phyloP scores from a whole-genome alignment of 2,329 filamentous ascomycete genomes.

The Colletotrichum sidae region DNA sequence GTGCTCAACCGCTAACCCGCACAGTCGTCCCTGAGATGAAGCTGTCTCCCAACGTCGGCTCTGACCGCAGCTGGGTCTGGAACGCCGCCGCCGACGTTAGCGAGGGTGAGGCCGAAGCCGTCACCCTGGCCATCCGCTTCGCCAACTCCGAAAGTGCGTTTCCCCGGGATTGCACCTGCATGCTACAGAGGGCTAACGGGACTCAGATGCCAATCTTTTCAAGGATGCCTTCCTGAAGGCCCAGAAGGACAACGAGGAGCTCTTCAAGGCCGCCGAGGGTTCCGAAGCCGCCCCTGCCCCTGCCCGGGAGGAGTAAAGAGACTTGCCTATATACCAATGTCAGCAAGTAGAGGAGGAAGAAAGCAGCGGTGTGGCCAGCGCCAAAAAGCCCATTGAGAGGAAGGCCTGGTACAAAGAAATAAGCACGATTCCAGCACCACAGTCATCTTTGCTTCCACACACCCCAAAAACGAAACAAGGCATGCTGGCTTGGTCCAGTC shows the following conservation, averaged over 20 bases:
- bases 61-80: slow-evolving; percentile 99
- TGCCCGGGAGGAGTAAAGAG: slow-evolving; percentile 31
- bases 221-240: slow-evolving; percentile 98
- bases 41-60: slow-evolving; percentile 96
- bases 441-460: slow-evolving; percentile 29
- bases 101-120: slow-evolving; percentile 96
- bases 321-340: neutral
- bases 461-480: slow-evolving; percentile 17
- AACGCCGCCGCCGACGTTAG: slow-evolving; percentile 97
- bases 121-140: slow-evolving; percentile 96
- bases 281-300: slow-evolving; percentile 41
- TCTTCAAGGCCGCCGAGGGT: slow-evolving; percentile 71
- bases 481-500: slow-evolving; percentile 24
- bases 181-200: slow-evolving; percentile 42
- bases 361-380: slow-evolving; percentile 2
- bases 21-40: slow-evolving; percentile 98
- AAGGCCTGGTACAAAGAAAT: slow-evolving; percentile 16
- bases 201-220: slow-evolving; percentile 90
- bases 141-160: slow-evolving; percentile 94
- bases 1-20: slow-evolving; percentile 39
- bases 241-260: slow-evolving; percentile 92
- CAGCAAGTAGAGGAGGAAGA: slow-evolving; percentile 18
- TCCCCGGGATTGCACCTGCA: neutral
- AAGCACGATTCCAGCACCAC: slow-evolving; percentile 32
- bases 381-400: slow-evolving; percentile 1